phyloP scores from a whole-genome alignment of 1,139 yeast species.

The Pichia sp. region DNA sequence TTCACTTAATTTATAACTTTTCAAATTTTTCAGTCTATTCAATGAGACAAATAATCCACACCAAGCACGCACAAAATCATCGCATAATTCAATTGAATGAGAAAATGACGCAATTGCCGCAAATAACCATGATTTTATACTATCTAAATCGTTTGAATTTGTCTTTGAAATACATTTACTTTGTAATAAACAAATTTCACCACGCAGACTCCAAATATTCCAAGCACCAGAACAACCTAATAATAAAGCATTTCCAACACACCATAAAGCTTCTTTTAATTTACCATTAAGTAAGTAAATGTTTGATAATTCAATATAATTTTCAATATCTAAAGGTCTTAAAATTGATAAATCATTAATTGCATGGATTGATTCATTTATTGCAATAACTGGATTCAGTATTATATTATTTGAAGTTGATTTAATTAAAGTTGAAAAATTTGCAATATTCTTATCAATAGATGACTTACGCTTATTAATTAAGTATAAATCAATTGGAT shows the following conservation, averaged over 20 bases:
- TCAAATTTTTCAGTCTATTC: conserved; percentile 31
- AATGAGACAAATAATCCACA: conserved; percentile 52
- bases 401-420: conserved; percentile 1
- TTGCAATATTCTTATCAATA: conserved; percentile 10
- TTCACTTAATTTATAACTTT: conserved; percentile 24
- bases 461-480: conserved; percentile 7
- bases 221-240: conserved; percentile 59
- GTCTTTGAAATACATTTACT: not conserved
- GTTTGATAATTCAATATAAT: conserved; percentile 73
- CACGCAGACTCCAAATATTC: conserved; percentile 60
- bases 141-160: not conserved
- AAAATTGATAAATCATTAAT: conserved; percentile 44
- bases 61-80: conserved; percentile 69
- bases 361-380: conserved; percentile 33
- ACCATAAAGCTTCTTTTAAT: conserved; percentile 59
- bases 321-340: conserved; percentile 66
- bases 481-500: conserved; percentile 5
- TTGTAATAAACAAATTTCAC: conserved; percentile 33
- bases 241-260: conserved; percentile 63
- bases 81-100: conserved; percentile 71
- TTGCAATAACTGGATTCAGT: conserved; percentile 3
- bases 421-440: conserved; percentile 1
- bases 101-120: conserved; percentile 25
- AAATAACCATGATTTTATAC: conserved; percentile 2
- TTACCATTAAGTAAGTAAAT: conserved; percentile 56